Evolutionary conservation across 202 grass and related monocot species (phyloP).

Genomic region (Schoenoplectus triqueter): DNA sequence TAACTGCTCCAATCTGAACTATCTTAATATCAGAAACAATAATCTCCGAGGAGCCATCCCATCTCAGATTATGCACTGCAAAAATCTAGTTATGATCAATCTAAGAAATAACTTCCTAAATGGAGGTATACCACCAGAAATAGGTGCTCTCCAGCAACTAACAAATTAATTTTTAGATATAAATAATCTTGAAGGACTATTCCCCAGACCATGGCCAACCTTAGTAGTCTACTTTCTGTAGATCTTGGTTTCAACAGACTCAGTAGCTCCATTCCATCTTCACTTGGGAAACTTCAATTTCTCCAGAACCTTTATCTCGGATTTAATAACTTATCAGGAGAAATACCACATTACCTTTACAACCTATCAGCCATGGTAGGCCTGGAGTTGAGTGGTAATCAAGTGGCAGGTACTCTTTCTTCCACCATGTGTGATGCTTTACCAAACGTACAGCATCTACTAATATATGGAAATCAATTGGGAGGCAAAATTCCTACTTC

Average conservation of each 20-base stretch:
- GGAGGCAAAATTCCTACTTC: conserved; percentile 41
- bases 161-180: not conserved
- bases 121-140: not conserved
- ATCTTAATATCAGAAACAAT: conserved; percentile 12
- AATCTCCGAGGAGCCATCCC: not conserved
- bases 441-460: conserved; percentile 30
- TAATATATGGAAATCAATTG: conserved; percentile 26
- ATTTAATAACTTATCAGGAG: conserved; percentile 40
- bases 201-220: conserved; percentile 42
- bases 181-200: conserved; percentile 46
- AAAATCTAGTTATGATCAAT: not conserved
- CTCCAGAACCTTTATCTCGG: conserved; percentile 30
- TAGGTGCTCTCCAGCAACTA: not conserved
- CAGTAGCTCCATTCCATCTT: conserved; percentile 38
- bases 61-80: not conserved
- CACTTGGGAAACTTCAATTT: conserved; percentile 29
- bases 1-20: not conserved
- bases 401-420: conserved; percentile 45
- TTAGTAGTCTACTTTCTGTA: conserved; percentile 40
- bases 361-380: conserved; percentile 48
- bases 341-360: conserved; percentile 44
- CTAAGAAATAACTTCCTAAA: not conserved
- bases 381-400: conserved; percentile 42
- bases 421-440: conserved; percentile 39
- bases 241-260: conserved; percentile 41